Percentiles rank a stretch among this genome's conserved stretches.
phyloP scores from a whole-genome alignment of 768 basidiomycete species.

The Trametes meyenii region DNA sequence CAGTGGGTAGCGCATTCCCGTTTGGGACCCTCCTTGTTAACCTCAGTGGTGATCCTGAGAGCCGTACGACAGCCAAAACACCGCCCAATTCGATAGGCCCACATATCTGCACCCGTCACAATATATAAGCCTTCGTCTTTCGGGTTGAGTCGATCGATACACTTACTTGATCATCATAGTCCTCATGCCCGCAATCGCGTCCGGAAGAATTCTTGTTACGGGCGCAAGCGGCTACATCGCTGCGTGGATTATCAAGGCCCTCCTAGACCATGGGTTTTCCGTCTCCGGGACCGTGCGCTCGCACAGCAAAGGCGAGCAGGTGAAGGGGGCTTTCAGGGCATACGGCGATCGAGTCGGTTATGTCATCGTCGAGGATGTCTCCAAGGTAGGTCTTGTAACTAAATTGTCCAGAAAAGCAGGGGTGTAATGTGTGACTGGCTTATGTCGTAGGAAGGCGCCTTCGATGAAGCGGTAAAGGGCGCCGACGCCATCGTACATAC shows the following conservation, averaged over 20 bases:
- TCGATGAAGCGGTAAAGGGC: constrained; percentile 49
- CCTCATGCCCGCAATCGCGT: constrained; percentile 27
- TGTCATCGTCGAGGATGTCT: constrained; percentile 51
- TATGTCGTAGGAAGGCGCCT: constrained; percentile 33
- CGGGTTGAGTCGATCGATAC: neutral
- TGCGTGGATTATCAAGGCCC: constrained; percentile 33
- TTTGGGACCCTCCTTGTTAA: too few relatives aligned
- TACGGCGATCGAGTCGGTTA: constrained; percentile 41
- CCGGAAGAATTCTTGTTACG: constrained; percentile 30
- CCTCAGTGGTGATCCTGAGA: too few relatives aligned
- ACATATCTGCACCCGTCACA: too few relatives aligned
- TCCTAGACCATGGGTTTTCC: constrained; percentile 42
- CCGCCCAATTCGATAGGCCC: too few relatives aligned
- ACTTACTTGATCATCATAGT: neutral
- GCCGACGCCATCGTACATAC: constrained; percentile 46
- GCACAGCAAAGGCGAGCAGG: constrained; percentile 42
- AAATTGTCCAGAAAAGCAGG: neutral
- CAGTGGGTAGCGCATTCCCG: too few relatives aligned
- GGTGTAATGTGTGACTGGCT: neutral
- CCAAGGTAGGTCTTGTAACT: constrained; percentile 32
- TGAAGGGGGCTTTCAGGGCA: constrained; percentile 39
- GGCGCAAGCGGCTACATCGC: constrained; percentile 32
- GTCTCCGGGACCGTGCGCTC: constrained; percentile 48
- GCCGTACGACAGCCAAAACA: too few relatives aligned
- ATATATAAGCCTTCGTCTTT: too few relatives aligned